Evolutionary conservation across 2,329 filamentous ascomycete species (phyloP).

Genomic region (Cladorrhinum sp.): DNA sequence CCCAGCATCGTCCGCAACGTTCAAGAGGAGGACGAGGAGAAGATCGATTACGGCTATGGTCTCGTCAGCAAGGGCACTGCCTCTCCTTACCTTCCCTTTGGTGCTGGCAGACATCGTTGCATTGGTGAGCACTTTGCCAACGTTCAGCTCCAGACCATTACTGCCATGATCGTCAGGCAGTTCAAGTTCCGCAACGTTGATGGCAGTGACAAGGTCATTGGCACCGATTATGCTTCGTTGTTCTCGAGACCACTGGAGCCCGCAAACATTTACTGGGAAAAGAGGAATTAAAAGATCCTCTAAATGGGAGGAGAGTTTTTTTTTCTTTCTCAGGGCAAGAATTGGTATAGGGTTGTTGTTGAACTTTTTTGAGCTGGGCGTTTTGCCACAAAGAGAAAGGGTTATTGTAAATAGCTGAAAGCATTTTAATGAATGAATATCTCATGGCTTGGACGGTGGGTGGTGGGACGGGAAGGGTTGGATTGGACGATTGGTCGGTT

Average conservation of each 20-base stretch:
- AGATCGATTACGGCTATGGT: conserved; percentile 91
- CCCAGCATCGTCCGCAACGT: conserved; percentile 45
- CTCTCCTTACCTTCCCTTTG: conserved; percentile 91
- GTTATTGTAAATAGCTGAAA: not conserved
- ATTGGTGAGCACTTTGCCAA: conserved; percentile 98
- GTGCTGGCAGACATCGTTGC: conserved; percentile 87
- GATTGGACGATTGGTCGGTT: not conserved
- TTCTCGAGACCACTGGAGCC: conserved; percentile 72
- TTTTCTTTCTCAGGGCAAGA: conserved; percentile 1
- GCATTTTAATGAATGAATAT: not conserved
- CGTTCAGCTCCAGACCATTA: conserved; percentile 83
- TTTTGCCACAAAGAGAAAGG: not conserved
- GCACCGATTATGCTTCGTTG: conserved; percentile 65
- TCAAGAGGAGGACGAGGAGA: conserved; percentile 61
- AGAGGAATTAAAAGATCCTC: conserved; percentile 46
- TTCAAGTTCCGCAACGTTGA: conserved; percentile 78
- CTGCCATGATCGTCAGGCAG: conserved; percentile 69
- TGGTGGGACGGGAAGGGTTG: not conserved
- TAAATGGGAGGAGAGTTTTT: not conserved
- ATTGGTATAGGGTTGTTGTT: conserved; percentile 5
- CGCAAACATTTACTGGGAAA: conserved; percentile 73
- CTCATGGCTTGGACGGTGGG: not conserved
- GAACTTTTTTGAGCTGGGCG: not conserved
- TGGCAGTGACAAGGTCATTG: conserved; percentile 66
- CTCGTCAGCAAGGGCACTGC: conserved; percentile 85